Base-by-base conservation (phyloP, 441 rosid genomes). In the Lepidium campestre region DNA sequence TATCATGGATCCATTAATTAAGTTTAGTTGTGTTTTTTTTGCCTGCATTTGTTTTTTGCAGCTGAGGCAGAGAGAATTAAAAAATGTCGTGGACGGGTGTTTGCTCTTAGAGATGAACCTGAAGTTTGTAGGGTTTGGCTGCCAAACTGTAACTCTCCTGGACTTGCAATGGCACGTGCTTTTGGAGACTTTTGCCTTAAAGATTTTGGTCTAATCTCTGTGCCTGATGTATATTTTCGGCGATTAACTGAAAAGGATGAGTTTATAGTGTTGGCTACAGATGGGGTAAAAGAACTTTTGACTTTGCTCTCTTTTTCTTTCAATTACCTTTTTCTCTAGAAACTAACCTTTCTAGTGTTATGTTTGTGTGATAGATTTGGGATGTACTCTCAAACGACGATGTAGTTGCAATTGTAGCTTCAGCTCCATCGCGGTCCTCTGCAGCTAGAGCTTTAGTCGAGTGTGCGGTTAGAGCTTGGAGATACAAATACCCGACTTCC, bases 121-220 rank as follows among this genome's bases (percentile, higher is more conserved):
- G 81, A 70, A 27, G 81, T 78, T 50, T 69, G 57, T 34, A 59
- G 82, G 62, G 78, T 79, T 69, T 79, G 82, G 82, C 72, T 79
- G 47, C 82, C 82, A 44, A 72, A 80, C 49, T 71, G 67, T 64
- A 66, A 77, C 68, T 74, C 81, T 17, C 81, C 81, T 25, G 80
- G 83, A 11, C 80, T 79, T 27, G 82, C 82, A 4, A 79, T 79
- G 82, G 80, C 82, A 13, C 78, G 82, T 71, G 82, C 82, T 62
- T 79, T 79, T 14, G 82, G 82, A 49, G 82, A 79, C 65, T 79
- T 79, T 71, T 79, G 82, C 42, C 82, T 79, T 6, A 79, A 79
- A 46, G 77, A 79, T 68, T 79, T 75, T 66, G 82, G 82, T 62
- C 65, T 79, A 19, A 79, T 79, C 73, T 79, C 82, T 57, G 78